Percentiles rank a stretch among this genome's conserved stretches.
Conservation (phyloP, 192 early-diverging fungal species). For the Coemansia sp. region DNA sequence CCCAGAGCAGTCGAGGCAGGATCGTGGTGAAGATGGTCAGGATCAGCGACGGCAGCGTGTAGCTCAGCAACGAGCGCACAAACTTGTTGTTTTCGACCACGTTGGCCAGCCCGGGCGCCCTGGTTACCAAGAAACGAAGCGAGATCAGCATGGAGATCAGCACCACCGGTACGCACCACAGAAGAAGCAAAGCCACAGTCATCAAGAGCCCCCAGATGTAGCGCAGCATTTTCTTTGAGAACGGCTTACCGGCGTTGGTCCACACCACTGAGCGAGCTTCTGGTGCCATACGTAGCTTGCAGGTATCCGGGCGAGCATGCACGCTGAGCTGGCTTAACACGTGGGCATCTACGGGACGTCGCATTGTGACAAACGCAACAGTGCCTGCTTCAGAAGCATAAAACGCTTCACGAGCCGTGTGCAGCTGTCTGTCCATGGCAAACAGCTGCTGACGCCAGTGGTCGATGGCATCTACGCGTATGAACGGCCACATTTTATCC, state of each 20-base stretch:
- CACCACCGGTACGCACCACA: constrained; percentile 73
- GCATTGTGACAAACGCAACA: constrained; percentile 76
- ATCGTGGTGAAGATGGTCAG: constrained; percentile 69
- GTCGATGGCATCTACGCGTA: constrained; percentile 62
- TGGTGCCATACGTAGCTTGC: constrained; percentile 63
- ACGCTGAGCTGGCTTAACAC: constrained; percentile 65
- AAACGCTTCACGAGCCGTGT: constrained; percentile 37
- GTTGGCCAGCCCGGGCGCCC: constrained; percentile 60
- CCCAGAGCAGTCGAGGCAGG: constrained; percentile 65
- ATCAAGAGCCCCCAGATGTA: constrained; percentile 58
- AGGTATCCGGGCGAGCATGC: constrained; percentile 61
- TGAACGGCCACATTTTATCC: constrained; percentile 25
- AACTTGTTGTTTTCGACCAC: constrained; percentile 60
- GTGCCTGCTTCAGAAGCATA: constrained; percentile 23
- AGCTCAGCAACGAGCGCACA: constrained; percentile 63
- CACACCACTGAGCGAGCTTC: constrained; percentile 74
- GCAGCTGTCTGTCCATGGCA: constrained; percentile 52
- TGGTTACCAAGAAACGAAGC: constrained; percentile 61
- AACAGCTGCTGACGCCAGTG: constrained; percentile 59
- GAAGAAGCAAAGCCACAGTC: constrained; percentile 64
- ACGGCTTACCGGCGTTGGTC: constrained; percentile 63
- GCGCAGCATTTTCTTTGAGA: constrained; percentile 59
- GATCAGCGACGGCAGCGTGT: constrained; percentile 72
- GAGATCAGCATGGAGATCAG: constrained; percentile 68
- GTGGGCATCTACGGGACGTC: constrained; percentile 64